Percentiles rank a stretch among this genome's conserved stretches.
Conservation (phyloP, 495 filamentous ascomycete genomes). For the Rhypophila decipiens region DNA sequence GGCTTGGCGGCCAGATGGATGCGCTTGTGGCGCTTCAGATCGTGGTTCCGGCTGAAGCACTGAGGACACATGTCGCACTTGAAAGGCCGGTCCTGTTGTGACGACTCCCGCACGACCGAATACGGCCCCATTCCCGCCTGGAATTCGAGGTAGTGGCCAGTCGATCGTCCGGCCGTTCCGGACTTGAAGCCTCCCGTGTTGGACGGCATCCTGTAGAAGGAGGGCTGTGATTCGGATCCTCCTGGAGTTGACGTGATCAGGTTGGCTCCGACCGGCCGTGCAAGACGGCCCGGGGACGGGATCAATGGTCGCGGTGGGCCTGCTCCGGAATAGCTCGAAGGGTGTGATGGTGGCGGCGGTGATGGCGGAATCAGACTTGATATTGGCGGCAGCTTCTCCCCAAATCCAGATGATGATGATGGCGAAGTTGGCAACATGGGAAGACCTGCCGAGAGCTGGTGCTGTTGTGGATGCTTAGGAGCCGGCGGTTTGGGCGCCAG, state of each 20-base stretch:
- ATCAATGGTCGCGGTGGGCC: background rate
- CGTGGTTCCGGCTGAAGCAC: slow-evolving; percentile 94
- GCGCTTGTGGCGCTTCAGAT: slow-evolving; percentile 89
- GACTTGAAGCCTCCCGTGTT: background rate
- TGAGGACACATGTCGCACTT: slow-evolving; percentile 90
- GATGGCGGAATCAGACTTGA: slow-evolving; percentile 11
- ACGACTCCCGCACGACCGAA: slow-evolving; percentile 6
- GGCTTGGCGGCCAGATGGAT: slow-evolving; percentile 94
- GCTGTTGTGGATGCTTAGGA: background rate
- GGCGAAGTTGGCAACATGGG: slow-evolving; percentile 6
- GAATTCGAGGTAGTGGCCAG: slow-evolving; percentile 11
- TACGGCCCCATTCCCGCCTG: slow-evolving; percentile 7
- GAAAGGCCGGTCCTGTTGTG: slow-evolving; percentile 69
- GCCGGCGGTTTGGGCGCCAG: background rate
- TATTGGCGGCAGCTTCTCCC: slow-evolving; percentile 14
- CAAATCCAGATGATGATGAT: slow-evolving; percentile 5
- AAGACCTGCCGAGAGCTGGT: slow-evolving; percentile 6
- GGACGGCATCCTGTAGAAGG: background rate
- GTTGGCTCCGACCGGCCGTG: background rate
- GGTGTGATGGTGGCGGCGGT: too few species aligned
- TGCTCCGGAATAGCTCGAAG: too few species aligned
- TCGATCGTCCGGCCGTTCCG: background rate
- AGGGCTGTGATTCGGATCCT: background rate
- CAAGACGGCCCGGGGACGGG: background rate
- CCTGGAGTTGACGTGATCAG: background rate